Base-by-base conservation (phyloP, 805 yeast genomes). In the Cyberlindnera sargentensis region DNA sequence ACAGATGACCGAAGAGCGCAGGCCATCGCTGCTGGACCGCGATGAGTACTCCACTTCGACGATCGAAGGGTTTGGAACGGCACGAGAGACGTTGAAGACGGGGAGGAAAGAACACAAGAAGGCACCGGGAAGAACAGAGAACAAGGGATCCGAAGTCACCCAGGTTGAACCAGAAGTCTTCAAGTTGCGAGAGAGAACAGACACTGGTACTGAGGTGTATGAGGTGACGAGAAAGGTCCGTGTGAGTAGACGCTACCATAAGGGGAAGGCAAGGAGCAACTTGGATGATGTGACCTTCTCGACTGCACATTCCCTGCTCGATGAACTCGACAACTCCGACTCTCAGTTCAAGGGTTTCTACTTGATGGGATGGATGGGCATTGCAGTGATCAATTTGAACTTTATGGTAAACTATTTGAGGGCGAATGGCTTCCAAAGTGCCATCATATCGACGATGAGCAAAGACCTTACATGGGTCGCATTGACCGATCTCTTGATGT, bases 351-450 rank as follows among this genome's bases (percentile, higher is more conserved):
- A 76, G 52, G 98, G 98, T 2, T 73, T 93, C 47, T 91, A 80
- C 61, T 82, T 87, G 5, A 72, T 89, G 39, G 78, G 80, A 48
- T 87, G 96, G 96, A 65, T 85, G 43, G 75, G 76, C 5, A 73
- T 54, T 30, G 55, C 50, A 4, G 49, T 55, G 27, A 36, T 50
- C 10, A 72, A 78, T 45, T 53, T 79, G 29, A 77, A 78, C 45
- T 72, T 73, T 23, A 54, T 80, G 7, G 65, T 80, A 15, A 73
- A 78, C 45, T 76, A 82, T 50, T 75, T 75, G 53, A 48, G 73
- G 9, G 59, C 61, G 28, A 58, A 72, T 26, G 77, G 80, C 8
- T 58, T 71, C 39, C 67, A 75, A 27, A 74, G 80, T 28, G 76
- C 78, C 31, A 73, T 93, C 20, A 59, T 83, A 34, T 55, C 62